Evolutionary conservation across 345 rosid genomes (phyloP).

Genomic region (Gossypium arboreum): DNA sequence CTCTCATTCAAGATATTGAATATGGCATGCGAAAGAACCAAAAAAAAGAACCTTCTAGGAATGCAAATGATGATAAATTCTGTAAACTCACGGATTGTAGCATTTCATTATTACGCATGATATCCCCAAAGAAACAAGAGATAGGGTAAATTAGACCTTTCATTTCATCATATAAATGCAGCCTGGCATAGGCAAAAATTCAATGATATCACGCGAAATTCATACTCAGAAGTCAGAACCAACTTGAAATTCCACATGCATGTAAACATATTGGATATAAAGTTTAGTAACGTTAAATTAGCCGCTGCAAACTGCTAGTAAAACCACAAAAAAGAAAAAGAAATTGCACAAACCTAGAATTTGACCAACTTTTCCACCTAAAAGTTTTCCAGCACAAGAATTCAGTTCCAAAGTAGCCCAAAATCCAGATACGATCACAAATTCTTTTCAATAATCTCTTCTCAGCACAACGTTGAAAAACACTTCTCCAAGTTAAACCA

Average conservation of each 20-base stretch:
- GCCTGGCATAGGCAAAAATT: neutral
- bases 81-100: neutral
- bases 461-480: neutral
- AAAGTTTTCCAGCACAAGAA: neutral
- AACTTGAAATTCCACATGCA: neutral
- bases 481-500: neutral
- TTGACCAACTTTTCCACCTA: neutral
- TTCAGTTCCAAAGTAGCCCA: neutral
- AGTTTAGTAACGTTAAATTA: neutral
- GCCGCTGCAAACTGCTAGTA: neutral
- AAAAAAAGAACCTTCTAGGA: neutral
- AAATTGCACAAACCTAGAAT: neutral
- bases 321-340: neutral
- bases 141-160: neutral
- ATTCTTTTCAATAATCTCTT: neutral
- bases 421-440: neutral
- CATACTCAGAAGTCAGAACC: neutral
- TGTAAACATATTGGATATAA: neutral
- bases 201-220: neutral
- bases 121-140: neutral
- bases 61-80: neutral
- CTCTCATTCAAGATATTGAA: neutral
- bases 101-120: neutral
- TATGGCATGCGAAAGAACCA: constrained; percentile 4
- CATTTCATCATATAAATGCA: constrained; percentile 3